A percentile compares a stretch with the other conserved stretches of the same genome.
phyloP scores from a whole-genome alignment of 2,329 filamentous ascomycete genomes.

The Hypoxylon sp. region DNA sequence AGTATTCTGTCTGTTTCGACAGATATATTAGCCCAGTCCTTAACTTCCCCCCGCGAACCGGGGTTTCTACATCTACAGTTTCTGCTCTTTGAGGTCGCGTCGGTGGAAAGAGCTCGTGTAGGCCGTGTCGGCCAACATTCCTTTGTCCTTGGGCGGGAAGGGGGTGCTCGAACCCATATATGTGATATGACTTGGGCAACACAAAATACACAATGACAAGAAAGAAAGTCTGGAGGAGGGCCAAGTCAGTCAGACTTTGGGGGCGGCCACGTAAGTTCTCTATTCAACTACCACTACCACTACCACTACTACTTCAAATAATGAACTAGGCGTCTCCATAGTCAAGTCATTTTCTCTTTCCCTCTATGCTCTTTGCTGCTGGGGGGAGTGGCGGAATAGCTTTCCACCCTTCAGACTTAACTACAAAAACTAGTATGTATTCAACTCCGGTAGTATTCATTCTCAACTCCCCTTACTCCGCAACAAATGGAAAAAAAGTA shows the following conservation, averaged over 20 bases:
- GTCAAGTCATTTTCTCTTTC: constrained; percentile 5
- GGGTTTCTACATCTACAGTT: background rate
- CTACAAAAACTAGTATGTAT: background rate
- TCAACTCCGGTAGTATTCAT: constrained; percentile 13
- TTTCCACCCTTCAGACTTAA: background rate
- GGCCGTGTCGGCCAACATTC: constrained; percentile 31
- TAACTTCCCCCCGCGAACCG: constrained; percentile 7
- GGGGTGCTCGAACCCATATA: constrained; percentile 23
- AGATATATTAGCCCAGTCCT: constrained; percentile 27
- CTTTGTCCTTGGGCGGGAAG: constrained; percentile 38
- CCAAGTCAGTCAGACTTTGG: constrained; percentile 5
- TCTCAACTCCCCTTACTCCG: background rate
- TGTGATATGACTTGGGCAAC: constrained; percentile 20
- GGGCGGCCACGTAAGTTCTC: constrained; percentile 21
- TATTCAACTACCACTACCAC: background rate
- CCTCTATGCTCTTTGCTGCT: background rate
- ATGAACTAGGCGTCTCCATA: background rate
- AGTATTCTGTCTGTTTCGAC: constrained; percentile 43
- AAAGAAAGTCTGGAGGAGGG: background rate
- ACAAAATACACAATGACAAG: constrained; percentile 29
- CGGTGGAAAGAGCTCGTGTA: constrained; percentile 24
- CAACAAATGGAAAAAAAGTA: constrained; percentile 5
- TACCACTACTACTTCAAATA: background rate
- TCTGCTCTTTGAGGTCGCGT: constrained; percentile 22
- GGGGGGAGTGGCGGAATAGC: background rate